Conservation (phyloP, 495 filamentous ascomycete species). For the Penicillium egyptiacum region DNA sequence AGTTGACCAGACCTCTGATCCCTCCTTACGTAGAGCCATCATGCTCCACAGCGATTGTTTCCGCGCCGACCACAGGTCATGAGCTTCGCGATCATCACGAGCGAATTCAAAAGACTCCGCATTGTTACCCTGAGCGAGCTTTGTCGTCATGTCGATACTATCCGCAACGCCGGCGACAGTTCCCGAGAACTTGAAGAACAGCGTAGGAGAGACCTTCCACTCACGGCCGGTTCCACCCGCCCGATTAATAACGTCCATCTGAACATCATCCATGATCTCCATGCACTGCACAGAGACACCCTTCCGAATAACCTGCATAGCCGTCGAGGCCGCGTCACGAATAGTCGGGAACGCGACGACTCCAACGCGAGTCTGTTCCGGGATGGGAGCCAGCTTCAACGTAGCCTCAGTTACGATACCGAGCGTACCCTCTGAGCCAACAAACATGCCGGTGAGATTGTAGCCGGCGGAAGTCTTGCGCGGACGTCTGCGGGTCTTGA, state of each 20-base stretch:
- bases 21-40: conserved; percentile 52
- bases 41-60: conserved; percentile 81
- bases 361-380: conserved; percentile 76
- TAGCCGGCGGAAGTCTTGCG: conserved; percentile 85
- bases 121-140: conserved; percentile 61
- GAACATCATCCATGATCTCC: conserved; percentile 90
- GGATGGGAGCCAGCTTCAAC: conserved; percentile 78
- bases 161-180: conserved; percentile 75
- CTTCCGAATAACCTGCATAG: conserved; percentile 72
- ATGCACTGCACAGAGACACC: conserved; percentile 85
- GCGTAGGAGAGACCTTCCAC: conserved; percentile 79
- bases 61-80: conserved; percentile 81
- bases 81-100: conserved; percentile 61
- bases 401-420: conserved; percentile 86
- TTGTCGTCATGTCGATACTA: conserved; percentile 71
- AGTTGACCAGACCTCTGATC: conserved; percentile 68
- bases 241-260: conserved; percentile 89
- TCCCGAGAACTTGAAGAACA: conserved; percentile 95
- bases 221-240: conserved; percentile 67
- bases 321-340: conserved; percentile 76
- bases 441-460: conserved; percentile 79
- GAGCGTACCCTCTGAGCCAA: conserved; percentile 90
- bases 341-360: conserved; percentile 78
- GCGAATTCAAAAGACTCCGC: conserved; percentile 79
- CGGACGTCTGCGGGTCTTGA: conserved; percentile 67